Percentiles rank a stretch among this genome's conserved stretches.
phyloP scores from a whole-genome alignment of 352 stramenopile genomes.

The Phytophthora fragariae region DNA sequence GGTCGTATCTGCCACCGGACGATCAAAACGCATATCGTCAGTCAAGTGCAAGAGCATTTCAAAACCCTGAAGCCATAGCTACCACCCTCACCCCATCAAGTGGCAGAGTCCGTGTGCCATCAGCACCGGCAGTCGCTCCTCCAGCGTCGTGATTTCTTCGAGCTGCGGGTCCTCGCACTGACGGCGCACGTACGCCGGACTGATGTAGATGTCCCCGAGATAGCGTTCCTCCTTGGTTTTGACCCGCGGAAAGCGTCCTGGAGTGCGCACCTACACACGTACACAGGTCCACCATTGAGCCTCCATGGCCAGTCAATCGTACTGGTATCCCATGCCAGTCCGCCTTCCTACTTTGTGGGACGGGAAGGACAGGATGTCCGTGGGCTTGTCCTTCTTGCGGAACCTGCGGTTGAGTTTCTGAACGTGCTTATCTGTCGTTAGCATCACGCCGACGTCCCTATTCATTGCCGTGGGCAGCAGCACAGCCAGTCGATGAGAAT shows the following conservation, averaged over 20 bases:
- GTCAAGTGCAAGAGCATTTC: constrained; percentile 3
- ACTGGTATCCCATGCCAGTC: no score
- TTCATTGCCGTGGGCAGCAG: not conserved
- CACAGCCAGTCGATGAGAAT: constrained; percentile 8
- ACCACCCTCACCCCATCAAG: constrained; percentile 67
- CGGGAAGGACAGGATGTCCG: constrained; percentile 86
- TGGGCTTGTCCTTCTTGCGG: constrained; percentile 82
- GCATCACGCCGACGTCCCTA: constrained; percentile 83
- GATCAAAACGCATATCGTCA: constrained; percentile 15
- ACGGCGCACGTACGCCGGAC: constrained; percentile 74
- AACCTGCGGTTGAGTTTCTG: constrained; percentile 75
- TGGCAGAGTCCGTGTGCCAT: constrained; percentile 85
- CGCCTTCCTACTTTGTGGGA: constrained; percentile 67
- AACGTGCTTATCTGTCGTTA: constrained; percentile 83
- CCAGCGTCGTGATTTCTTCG: constrained; percentile 63
- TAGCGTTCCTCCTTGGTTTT: constrained; percentile 67
- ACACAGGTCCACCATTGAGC: not conserved
- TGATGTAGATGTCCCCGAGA: constrained; percentile 88
- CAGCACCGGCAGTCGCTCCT: constrained; percentile 76
- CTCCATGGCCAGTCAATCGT: constrained; percentile 8
- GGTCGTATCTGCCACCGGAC: constrained; percentile 67
- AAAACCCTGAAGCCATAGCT: not conserved
- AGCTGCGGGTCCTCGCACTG: constrained; percentile 72
- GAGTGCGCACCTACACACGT: constrained; percentile 54
- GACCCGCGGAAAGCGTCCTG: constrained; percentile 69